A percentile compares a stretch with the other conserved stretches of the same genome.
These are phyloP conservation scores for Starmerella tilneyi DNA, from an alignment of 805 yeast genomes.

Conservation along the genomic window DNA sequence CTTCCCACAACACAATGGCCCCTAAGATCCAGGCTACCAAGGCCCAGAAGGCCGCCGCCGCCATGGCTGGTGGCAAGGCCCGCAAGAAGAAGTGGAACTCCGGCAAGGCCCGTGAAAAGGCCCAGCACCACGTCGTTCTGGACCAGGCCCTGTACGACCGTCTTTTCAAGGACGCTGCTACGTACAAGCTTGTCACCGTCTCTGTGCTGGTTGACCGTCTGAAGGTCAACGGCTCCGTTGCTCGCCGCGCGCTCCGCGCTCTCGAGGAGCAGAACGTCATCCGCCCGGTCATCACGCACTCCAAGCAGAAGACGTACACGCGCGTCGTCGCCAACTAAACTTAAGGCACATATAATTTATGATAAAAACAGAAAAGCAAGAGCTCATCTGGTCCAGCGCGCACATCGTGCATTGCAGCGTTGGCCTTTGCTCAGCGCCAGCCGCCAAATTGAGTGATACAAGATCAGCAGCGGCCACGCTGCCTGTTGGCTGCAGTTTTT, in stretches of 20 bases:
- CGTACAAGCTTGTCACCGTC: conserved; percentile 95
- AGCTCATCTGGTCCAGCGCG: too few species aligned
- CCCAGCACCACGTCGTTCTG: conserved; percentile 91
- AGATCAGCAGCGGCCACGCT: too few species aligned
- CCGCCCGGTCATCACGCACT: conserved; percentile 87
- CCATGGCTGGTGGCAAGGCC: conserved; percentile 99
- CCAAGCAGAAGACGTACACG: conserved; percentile 92
- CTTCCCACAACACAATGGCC: conserved; percentile 59
- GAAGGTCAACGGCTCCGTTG: conserved; percentile 97
- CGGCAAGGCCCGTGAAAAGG: conserved; percentile 99
- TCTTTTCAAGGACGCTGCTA: conserved; percentile 97
- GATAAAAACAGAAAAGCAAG: too few species aligned
- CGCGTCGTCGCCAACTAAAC: conserved; percentile 25
- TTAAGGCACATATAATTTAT: conserved; percentile 16
- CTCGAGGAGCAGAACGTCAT: conserved; percentile 92
- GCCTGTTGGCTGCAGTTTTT: too few species aligned
- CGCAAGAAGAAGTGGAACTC: conserved; percentile 99
- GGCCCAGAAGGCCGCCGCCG: conserved; percentile 99
- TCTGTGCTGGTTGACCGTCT: conserved; percentile 98
- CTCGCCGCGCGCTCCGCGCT: conserved; percentile 95
- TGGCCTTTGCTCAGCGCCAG: too few species aligned
- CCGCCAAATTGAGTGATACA: too few species aligned
- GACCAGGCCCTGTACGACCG: conserved; percentile 99
- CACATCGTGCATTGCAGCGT: too few species aligned
- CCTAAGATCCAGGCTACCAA: conserved; percentile 98